These are phyloP conservation scores for Pistacia vera DNA, from an alignment of 345 rosid genomes.

Conservation along the genomic window DNA sequence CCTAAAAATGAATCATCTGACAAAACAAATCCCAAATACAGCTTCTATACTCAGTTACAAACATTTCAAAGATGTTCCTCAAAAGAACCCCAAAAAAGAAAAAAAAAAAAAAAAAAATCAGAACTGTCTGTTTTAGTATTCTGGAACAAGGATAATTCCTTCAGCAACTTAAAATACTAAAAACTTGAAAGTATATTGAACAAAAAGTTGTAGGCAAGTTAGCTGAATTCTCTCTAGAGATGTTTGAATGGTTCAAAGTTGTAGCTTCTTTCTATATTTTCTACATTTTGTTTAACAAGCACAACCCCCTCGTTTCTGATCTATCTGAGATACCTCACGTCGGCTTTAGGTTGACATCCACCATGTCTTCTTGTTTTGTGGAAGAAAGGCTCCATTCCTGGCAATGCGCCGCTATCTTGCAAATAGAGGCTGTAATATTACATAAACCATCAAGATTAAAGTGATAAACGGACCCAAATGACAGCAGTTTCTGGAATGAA, in stretches of 20 bases:
- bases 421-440: slow-evolving; percentile 73
- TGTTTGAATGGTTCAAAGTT: neutral
- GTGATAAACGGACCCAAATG: neutral
- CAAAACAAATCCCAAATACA: neutral
- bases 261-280: neutral
- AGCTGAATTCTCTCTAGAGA: neutral
- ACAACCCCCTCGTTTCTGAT: slow-evolving; percentile 88
- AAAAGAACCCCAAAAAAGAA: neutral
- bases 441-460: neutral
- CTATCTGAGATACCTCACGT: slow-evolving; percentile 69
- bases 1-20: neutral
- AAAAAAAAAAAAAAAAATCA: neutral
- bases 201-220: neutral
- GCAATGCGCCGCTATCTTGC: slow-evolving; percentile 96
- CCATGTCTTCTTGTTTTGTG: slow-evolving; percentile 92
- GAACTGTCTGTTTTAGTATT: slow-evolving; percentile 8
- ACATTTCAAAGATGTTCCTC: neutral
- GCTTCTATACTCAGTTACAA: neutral
- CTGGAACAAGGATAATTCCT: slow-evolving; percentile 1
- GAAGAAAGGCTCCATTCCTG: slow-evolving; percentile 95
- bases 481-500: too few species aligned
- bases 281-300: slow-evolving; percentile 53
- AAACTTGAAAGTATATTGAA: slow-evolving; percentile 8
- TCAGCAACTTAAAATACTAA: slow-evolving; percentile 1
- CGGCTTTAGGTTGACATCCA: slow-evolving; percentile 86